phyloP scores from a whole-genome alignment of 2,329 filamentous ascomycete species.

The Calonectria hongkongensis region DNA sequence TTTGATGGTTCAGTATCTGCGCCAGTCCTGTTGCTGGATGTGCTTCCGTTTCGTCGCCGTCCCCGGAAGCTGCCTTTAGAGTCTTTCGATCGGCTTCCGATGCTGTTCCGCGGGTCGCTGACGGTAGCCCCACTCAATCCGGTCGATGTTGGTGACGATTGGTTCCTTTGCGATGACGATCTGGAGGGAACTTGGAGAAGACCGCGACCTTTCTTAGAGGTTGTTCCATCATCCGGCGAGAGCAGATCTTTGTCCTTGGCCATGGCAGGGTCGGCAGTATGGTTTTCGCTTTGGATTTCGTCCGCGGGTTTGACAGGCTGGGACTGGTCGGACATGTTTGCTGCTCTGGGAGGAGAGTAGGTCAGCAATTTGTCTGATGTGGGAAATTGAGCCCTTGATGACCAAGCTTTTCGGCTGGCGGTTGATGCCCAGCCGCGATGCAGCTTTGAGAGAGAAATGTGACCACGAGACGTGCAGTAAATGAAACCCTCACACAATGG shows the following conservation, averaged over 20 bases:
- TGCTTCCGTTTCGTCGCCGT: conserved; percentile 79
- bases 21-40: conserved; percentile 78
- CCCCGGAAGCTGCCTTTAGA: conserved; percentile 79
- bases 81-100: conserved; percentile 78
- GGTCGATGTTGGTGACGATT: conserved; percentile 75
- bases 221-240: conserved; percentile 64
- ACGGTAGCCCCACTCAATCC: conserved; percentile 77
- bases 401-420: conserved; percentile 27
- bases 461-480: conserved; percentile 3
- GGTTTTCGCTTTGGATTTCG: conserved; percentile 60
- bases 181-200: conserved; percentile 76
- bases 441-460: conserved; percentile 12
- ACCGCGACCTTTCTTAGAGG: conserved; percentile 69
- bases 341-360: conserved; percentile 43
- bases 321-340: conserved; percentile 59
- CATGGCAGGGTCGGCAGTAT: conserved; percentile 60
- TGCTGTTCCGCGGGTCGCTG: conserved; percentile 76
- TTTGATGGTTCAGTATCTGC: conserved; percentile 71
- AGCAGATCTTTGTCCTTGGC: conserved; percentile 66
- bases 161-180: conserved; percentile 76
- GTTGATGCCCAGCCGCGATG: conserved; percentile 18
- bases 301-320: conserved; percentile 52
- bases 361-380: conserved; percentile 46
- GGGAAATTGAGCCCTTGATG: conserved; percentile 30
- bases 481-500: not conserved